These are phyloP conservation scores for Kodamaea lidongshanica DNA, from an alignment of 805 yeast genomes.

Conservation along the genomic window DNA sequence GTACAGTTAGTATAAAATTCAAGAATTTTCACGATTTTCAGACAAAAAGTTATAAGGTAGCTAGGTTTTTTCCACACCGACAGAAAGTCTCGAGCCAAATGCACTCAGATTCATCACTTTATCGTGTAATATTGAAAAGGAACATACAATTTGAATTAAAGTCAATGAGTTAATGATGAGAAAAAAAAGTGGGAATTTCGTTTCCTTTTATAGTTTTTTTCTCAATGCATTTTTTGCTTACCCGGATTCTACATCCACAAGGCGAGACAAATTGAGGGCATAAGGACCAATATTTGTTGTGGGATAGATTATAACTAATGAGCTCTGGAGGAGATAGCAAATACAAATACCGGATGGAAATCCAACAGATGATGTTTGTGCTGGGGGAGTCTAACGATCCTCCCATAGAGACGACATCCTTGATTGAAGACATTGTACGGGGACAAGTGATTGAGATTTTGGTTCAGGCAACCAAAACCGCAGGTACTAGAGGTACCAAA, in stretches of 20 bases:
- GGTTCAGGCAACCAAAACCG: constrained; percentile 70
- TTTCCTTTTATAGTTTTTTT: constrained; percentile 4
- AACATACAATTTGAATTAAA: constrained; percentile 6
- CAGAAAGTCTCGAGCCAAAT: constrained; percentile 98
- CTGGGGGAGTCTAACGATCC: constrained; percentile 94
- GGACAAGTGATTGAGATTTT: constrained; percentile 89
- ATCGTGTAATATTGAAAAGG: constrained; percentile 2
- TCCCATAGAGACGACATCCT: constrained; percentile 83
- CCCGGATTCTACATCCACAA: constrained; percentile 7
- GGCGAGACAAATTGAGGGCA: background rate
- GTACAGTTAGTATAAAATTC: constrained; percentile 3
- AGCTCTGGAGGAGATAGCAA: constrained; percentile 25
- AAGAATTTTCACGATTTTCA: constrained; percentile 29
- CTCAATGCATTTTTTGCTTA: background rate
- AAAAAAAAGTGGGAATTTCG: constrained; percentile 1
- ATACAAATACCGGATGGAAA: constrained; percentile 81
- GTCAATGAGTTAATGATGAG: too few relatives aligned
- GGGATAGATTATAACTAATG: constrained; percentile 3
- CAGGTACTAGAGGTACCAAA: constrained; percentile 72
- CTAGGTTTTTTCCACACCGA: constrained; percentile 98
- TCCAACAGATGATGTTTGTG: constrained; percentile 98
- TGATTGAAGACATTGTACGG: constrained; percentile 90
- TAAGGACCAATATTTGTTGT: background rate
- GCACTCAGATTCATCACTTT: constrained; percentile 92
- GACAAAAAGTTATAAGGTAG: constrained; percentile 79